Conservation (phyloP, 306 rosid genomes). For the Luffa aegyptiaca region DNA sequence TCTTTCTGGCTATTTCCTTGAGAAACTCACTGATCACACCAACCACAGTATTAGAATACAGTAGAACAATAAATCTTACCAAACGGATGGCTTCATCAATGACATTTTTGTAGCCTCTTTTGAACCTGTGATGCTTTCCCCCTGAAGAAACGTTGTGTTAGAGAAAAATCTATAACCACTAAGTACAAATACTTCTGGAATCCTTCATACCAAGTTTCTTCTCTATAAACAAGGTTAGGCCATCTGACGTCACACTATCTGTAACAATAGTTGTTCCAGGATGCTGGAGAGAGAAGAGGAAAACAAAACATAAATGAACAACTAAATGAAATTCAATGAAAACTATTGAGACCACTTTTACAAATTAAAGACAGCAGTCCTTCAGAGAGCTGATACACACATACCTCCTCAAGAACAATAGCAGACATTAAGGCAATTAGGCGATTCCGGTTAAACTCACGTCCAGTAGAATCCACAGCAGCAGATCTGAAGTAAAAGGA, state of each 20-base stretch:
- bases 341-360: constrained; percentile 3
- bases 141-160: constrained; percentile 36
- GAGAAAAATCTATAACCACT: not conserved
- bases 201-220: constrained; percentile 68
- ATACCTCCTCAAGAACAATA: constrained; percentile 83
- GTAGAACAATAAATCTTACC: constrained; percentile 35
- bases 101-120: constrained; percentile 96
- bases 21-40: not conserved
- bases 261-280: constrained; percentile 94
- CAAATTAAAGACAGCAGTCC: not conserved
- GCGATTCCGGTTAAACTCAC: constrained; percentile 83
- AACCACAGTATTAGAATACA: constrained; percentile 5
- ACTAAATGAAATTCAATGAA: not conserved
- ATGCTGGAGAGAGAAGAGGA: constrained; percentile 38
- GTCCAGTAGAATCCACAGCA: constrained; percentile 86
- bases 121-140: constrained; percentile 92
- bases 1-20: not conserved
- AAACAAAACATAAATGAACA: not conserved
- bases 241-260: constrained; percentile 97
- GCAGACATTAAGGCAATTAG: constrained; percentile 94
- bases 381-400: constrained; percentile 12
- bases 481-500: constrained; percentile 62
- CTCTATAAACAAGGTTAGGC: constrained; percentile 84
- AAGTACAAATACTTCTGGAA: constrained; percentile 1
- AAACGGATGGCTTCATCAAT: constrained; percentile 92